phyloP scores from a whole-genome alignment of 495 filamentous ascomycete species.

The Aspergillus avenaceus region DNA sequence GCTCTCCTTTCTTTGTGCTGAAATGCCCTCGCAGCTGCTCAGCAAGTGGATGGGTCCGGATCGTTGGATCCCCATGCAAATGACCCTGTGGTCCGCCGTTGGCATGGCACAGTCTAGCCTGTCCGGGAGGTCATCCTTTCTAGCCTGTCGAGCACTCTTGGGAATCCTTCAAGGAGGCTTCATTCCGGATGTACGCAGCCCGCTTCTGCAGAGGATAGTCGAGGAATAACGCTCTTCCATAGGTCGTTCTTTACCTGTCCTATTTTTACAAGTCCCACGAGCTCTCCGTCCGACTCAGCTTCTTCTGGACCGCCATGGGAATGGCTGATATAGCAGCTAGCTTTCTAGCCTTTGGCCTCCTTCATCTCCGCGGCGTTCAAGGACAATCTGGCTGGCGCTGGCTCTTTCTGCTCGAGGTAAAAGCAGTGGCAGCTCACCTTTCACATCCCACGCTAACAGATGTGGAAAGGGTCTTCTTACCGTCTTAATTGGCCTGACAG shows the following conservation, averaged over 20 bases:
- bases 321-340: conserved; percentile 42
- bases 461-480: conserved; percentile 29
- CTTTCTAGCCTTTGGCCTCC: conserved; percentile 44
- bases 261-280: conserved; percentile 66
- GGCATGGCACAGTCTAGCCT: conserved; percentile 54
- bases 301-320: conserved; percentile 61
- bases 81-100: conserved; percentile 61
- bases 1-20: conserved; percentile 26
- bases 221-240: not conserved
- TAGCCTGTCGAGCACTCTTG: conserved; percentile 51
- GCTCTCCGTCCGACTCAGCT: conserved; percentile 54
- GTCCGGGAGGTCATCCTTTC: conserved; percentile 52
- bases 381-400: conserved; percentile 33
- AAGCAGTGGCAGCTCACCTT: not conserved
- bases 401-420: conserved; percentile 47
- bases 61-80: conserved; percentile 67
- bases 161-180: conserved; percentile 64
- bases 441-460: not conserved
- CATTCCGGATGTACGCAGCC: conserved; percentile 1
- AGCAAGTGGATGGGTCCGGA: conserved; percentile 65
- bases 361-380: conserved; percentile 37
- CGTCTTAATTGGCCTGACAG: conserved; percentile 49
- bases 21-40: conserved; percentile 65
- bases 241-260: conserved; percentile 34
- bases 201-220: not conserved